Conservation (phyloP, 371 early-diverging fungal genomes). For the Encephalitozoon cuniculi region DNA sequence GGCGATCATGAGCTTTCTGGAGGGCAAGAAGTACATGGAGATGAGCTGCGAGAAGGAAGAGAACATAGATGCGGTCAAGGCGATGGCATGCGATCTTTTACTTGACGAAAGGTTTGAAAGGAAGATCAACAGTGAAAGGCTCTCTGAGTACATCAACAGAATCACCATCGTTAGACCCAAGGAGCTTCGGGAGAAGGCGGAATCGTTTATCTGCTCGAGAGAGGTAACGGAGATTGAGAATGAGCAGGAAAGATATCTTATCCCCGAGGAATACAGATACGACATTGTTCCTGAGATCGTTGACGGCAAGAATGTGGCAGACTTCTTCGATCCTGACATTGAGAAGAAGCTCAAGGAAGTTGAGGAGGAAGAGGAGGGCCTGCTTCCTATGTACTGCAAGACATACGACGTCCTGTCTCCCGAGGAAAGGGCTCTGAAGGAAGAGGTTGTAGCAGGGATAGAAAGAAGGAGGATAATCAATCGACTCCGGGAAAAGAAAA, state of each 20-base stretch:
- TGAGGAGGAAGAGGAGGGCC: slow-evolving; percentile 68
- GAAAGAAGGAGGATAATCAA: slow-evolving; percentile 32
- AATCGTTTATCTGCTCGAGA: background rate
- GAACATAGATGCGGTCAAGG: slow-evolving; percentile 55
- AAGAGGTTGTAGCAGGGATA: slow-evolving; percentile 39
- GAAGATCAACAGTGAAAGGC: slow-evolving; percentile 51
- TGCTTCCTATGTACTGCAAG: slow-evolving; percentile 42
- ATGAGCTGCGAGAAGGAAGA: slow-evolving; percentile 48
- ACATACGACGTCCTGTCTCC: slow-evolving; percentile 48
- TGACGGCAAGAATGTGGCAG: slow-evolving; percentile 97
- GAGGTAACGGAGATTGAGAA: slow-evolving; percentile 21
- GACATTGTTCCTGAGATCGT: slow-evolving; percentile 96
- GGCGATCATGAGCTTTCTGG: slow-evolving; percentile 68
- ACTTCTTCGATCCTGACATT: slow-evolving; percentile 79
- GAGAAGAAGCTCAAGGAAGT: slow-evolving; percentile 81
- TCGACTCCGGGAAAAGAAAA: slow-evolving; percentile 24
- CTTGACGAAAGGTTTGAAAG: slow-evolving; percentile 53
- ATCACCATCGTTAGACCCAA: slow-evolving; percentile 64
- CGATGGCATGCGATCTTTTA: slow-evolving; percentile 56
- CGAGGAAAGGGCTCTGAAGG: slow-evolving; percentile 50
- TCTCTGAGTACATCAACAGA: slow-evolving; percentile 25
- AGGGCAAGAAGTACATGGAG: slow-evolving; percentile 65
- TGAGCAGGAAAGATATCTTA: slow-evolving; percentile 34
- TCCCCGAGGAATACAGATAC: slow-evolving; percentile 76
- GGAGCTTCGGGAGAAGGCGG: slow-evolving; percentile 17